phyloP scores from a whole-genome alignment of 352 stramenopile species.

The Globisporangium yorkense region DNA sequence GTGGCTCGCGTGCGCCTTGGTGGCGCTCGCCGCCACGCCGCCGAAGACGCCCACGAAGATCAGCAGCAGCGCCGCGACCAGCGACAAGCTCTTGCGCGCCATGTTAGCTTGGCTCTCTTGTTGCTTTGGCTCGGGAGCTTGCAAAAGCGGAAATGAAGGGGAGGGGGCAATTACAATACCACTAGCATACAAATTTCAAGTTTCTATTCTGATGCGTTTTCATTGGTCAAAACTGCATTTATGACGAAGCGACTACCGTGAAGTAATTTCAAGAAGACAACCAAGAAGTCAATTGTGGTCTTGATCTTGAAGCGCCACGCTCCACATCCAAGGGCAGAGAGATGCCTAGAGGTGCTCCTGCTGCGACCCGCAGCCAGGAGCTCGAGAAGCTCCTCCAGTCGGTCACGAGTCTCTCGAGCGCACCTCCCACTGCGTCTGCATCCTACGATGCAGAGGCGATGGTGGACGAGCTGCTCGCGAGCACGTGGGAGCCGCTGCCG shows the following conservation, averaged over 20 bases:
- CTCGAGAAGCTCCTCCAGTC: conserved; percentile 54
- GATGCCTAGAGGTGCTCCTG: conserved; percentile 8
- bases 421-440: background rate
- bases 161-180: background rate
- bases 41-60: conserved; percentile 27
- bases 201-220: background rate
- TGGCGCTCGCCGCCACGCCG: conserved; percentile 18
- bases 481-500: conserved; percentile 33
- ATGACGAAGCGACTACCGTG: no score
- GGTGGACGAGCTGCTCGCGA: conserved; percentile 72
- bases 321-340: no score
- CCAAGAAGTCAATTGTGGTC: no score
- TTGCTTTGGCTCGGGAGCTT: no score
- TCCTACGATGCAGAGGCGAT: conserved; percentile 63
- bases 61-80: conserved; percentile 16
- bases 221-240: background rate
- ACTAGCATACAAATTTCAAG: background rate
- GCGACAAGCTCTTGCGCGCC: background rate
- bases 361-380: conserved; percentile 32
- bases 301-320: background rate
- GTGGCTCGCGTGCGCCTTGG: conserved; percentile 62
- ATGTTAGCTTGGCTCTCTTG: background rate
- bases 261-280: no score
- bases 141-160: background rate
- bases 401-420: conserved; percentile 11